Conservation (phyloP, 2,329 filamentous ascomycete genomes). For the Zarea fungicola region DNA sequence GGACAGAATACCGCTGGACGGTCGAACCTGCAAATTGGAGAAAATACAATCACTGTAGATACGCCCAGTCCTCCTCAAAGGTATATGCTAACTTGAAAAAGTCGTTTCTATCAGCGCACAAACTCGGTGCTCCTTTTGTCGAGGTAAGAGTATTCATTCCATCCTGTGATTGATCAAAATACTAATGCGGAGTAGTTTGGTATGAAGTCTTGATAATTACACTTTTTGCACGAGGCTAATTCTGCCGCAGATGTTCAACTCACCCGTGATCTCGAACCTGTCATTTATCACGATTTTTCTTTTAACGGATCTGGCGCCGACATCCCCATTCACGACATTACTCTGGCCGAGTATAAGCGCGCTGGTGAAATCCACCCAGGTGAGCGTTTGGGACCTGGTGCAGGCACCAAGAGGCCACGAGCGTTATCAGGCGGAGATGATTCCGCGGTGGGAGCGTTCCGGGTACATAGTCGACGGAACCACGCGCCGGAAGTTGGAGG, state of each 20-base stretch:
- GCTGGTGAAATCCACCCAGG: constrained; percentile 21
- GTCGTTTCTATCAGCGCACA: constrained; percentile 8
- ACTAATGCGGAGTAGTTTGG: constrained; percentile 7
- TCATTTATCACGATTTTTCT: constrained; percentile 38
- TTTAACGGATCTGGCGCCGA: constrained; percentile 38
- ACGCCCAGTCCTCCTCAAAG: fast-evolving
- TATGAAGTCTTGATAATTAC: not conserved
- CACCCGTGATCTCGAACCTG: constrained; percentile 33
- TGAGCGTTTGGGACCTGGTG: not conserved
- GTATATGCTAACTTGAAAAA: not conserved
- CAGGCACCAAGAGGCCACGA: constrained; percentile 14
- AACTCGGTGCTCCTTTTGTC: constrained; percentile 8
- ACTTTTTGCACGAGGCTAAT: not conserved
- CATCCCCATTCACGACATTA: constrained; percentile 33
- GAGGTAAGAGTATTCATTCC: not conserved
- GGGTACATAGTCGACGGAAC: constrained; percentile 28
- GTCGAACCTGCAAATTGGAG: constrained; percentile 8
- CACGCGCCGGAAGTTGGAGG: constrained; percentile 33
- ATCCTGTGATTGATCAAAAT: not conserved
- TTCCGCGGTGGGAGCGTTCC: constrained; percentile 17
- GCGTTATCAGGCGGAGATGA: constrained; percentile 19
- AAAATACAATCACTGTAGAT: constrained; percentile 6
- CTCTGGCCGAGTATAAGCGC: constrained; percentile 32
- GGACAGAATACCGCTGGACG: constrained; percentile 6
- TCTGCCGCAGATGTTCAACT: constrained; percentile 32